Evolutionary conservation across 2,329 filamentous ascomycete genomes (phyloP).

Genomic region (Arthrobotrys entomopaga): DNA sequence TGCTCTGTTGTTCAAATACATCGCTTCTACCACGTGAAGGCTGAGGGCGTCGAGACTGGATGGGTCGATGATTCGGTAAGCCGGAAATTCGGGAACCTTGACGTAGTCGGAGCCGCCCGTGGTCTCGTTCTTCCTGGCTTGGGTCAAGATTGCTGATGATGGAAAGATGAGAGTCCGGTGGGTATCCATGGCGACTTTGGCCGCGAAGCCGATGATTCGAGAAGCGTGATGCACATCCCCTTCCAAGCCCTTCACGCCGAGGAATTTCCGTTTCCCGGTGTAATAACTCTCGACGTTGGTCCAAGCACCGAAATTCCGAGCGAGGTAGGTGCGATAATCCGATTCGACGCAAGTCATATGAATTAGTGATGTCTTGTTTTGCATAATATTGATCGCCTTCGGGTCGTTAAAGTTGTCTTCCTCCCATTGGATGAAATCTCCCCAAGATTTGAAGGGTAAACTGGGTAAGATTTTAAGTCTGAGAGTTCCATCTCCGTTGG

Average conservation of each 20-base stretch:
- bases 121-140: constrained; percentile 43
- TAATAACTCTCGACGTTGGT: constrained; percentile 48
- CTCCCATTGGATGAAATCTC: constrained; percentile 43
- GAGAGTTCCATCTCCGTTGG: constrained; percentile 27
- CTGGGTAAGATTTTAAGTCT: constrained; percentile 26
- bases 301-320: constrained; percentile 49
- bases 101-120: constrained; percentile 52
- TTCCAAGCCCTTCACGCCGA: constrained; percentile 44
- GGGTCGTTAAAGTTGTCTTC: constrained; percentile 43
- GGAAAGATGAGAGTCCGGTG: constrained; percentile 47
- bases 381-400: constrained; percentile 26
- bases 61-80: constrained; percentile 42
- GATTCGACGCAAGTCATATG: constrained; percentile 51
- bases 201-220: constrained; percentile 47
- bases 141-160: constrained; percentile 39
- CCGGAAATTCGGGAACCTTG: constrained; percentile 42
- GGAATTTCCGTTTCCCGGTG: constrained; percentile 41
- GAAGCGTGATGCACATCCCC: constrained; percentile 44
- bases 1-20: constrained; percentile 45
- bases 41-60: constrained; percentile 31
- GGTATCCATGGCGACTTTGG: constrained; percentile 48
- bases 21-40: constrained; percentile 38
- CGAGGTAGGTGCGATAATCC: constrained; percentile 36
- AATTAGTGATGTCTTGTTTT: constrained; percentile 29
- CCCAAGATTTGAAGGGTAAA: constrained; percentile 34